Conservation (phyloP, 2,329 filamentous ascomycete genomes). For the Xenoacremonium recifei region DNA sequence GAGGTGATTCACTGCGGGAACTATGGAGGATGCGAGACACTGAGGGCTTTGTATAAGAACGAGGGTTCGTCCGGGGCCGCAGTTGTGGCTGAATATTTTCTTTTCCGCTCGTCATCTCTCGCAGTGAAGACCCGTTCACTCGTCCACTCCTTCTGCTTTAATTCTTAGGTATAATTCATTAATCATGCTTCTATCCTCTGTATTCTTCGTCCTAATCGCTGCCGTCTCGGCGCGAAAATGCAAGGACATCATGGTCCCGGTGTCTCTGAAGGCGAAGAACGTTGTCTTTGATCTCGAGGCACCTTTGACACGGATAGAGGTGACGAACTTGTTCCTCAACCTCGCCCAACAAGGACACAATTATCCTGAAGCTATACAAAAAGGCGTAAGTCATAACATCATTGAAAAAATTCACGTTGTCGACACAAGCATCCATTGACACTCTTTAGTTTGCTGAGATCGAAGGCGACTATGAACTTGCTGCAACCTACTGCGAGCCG, state of each 20-base stretch:
- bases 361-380: slow-evolving; percentile 42
- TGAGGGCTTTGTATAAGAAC: slow-evolving; percentile 12
- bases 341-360: slow-evolving; percentile 49
- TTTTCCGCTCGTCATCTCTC: not conserved
- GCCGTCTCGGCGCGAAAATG: slow-evolving; percentile 36
- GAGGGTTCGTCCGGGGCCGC: not conserved
- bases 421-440: too few species aligned
- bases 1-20: not conserved
- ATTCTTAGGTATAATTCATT: not conserved
- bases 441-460: slow-evolving; percentile 48
- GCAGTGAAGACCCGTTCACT: slow-evolving; percentile 3
- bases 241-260: slow-evolving; percentile 53
- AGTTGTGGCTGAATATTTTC: slow-evolving; percentile 4
- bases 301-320: slow-evolving; percentile 53
- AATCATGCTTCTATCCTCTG: slow-evolving; percentile 20
- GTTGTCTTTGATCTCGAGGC: slow-evolving; percentile 49
- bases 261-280: slow-evolving; percentile 54
- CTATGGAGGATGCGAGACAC: not conserved
- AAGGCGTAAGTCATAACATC: slow-evolving; percentile 37
- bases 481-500: slow-evolving; percentile 61
- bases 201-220: slow-evolving; percentile 24
- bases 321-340: slow-evolving; percentile 53
- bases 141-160: slow-evolving; percentile 1
- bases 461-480: slow-evolving; percentile 54
- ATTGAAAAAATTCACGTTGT: too few species aligned